Conservation (phyloP, 2,329 filamentous ascomycete genomes). For the Phialocephala subalpina region DNA sequence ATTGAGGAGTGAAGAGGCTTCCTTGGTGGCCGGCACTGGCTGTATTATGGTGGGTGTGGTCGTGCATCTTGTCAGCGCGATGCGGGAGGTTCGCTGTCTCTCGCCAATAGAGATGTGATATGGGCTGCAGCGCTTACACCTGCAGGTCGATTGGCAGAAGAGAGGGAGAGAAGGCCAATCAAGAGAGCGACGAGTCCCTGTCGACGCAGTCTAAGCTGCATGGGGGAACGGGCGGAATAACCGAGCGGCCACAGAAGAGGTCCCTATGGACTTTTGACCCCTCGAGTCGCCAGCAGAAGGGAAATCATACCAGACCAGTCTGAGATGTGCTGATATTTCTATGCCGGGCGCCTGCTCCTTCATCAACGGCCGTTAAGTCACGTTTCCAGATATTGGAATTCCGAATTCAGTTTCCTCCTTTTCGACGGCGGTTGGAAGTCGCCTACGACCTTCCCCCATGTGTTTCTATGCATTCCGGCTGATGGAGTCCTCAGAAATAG, state of each 20-base stretch:
- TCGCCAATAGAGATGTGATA: constrained; percentile 28
- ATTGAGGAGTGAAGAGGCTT: constrained; percentile 21
- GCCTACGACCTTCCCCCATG: background rate
- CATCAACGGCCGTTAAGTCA: constrained; percentile 13
- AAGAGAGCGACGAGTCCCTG: background rate
- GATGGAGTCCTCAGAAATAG: background rate
- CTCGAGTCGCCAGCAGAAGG: background rate
- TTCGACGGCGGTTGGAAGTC: constrained; percentile 8
- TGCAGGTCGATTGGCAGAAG: constrained; percentile 26
- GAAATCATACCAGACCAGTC: constrained; percentile 6
- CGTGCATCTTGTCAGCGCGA: constrained; percentile 16
- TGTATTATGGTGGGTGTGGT: constrained; percentile 28
- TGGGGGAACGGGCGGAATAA: background rate
- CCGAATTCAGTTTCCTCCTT: constrained; percentile 1
- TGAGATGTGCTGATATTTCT: constrained; percentile 8
- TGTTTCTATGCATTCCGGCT: background rate
- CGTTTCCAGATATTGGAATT: constrained; percentile 8
- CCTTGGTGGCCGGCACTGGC: constrained; percentile 23
- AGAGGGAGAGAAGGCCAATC: constrained; percentile 8
- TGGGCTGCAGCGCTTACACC: constrained; percentile 28
- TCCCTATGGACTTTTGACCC: constrained; percentile 9
- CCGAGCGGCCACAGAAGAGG: background rate
- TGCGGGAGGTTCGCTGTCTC: constrained; percentile 16
- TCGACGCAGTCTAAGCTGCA: constrained; percentile 9
- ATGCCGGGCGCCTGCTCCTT: constrained; percentile 22